Percentiles rank a stretch among this genome's conserved stretches.
These are phyloP conservation scores for Linnemannia zychae DNA, from an alignment of 192 early-diverging fungal genomes.

Conservation along the genomic window DNA sequence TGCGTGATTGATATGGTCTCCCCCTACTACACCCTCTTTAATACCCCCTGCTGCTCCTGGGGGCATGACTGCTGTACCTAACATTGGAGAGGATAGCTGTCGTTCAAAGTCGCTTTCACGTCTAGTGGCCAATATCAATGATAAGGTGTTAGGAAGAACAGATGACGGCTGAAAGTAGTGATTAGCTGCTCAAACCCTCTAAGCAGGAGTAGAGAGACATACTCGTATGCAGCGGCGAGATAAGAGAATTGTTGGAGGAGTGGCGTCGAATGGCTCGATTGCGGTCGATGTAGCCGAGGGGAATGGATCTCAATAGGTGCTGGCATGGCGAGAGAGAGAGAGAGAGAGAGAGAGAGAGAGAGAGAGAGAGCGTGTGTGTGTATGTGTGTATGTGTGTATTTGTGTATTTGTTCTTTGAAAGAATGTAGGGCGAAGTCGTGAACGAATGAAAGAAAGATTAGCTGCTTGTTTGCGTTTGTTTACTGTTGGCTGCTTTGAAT, in stretches of 20 bases:
- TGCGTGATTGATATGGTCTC: slow-evolving; percentile 57
- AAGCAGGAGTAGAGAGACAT: neutral
- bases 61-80: neutral
- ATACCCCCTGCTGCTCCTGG: neutral
- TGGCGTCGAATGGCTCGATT: slow-evolving; percentile 15
- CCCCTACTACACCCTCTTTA: neutral
- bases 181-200: too few relatives aligned
- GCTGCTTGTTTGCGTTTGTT: too few relatives aligned
- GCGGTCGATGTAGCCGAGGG: slow-evolving; percentile 6
- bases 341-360: too few relatives aligned
- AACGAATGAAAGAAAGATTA: too few relatives aligned
- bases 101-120: slow-evolving; percentile 26
- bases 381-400: too few relatives aligned
- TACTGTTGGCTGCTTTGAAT: too few relatives aligned
- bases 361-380: too few relatives aligned
- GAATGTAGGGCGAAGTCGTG: too few relatives aligned
- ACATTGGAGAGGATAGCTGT: neutral
- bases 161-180: too few relatives aligned
- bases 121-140: neutral
- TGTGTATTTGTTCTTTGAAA: too few relatives aligned
- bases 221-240: slow-evolving; percentile 29
- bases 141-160: too few relatives aligned
- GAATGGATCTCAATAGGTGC: slow-evolving; percentile 30
- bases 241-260: slow-evolving; percentile 20
- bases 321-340: slow-evolving; percentile 8